Base-by-base conservation (phyloP, 495 filamentous ascomycete species). In the Entonaema liquescens region DNA sequence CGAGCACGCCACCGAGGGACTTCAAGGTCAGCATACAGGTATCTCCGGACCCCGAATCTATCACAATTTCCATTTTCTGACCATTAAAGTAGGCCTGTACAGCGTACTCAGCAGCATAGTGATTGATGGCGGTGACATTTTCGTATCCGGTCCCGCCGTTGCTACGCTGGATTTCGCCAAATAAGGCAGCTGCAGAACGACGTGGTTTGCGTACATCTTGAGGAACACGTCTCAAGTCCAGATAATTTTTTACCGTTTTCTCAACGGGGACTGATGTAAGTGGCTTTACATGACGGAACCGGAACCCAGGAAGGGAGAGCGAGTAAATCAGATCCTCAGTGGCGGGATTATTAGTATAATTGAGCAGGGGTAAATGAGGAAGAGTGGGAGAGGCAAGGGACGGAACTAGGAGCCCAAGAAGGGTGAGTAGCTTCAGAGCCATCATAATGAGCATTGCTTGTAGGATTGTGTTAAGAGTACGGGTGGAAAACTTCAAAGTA, bases 21-120 rank as follows among this genome's bases (percentile, higher is more conserved):
- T 11, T 47, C 4, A 12, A 12, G 19, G 19, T 23, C 23, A 36
- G 49, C 68, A 19, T 62, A 71, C 88, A 91, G 7, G 88, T 89
- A 70, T 92, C 90, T 47, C 83, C 84, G 78, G 86, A 89, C 17
- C 89, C 89, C 3, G 88, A 91, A 74, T 91, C 90, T 56, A 92
- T 77, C 0, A 90, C 76, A 13, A 89, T 42, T 23, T 58, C 47
- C 59, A 79, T 58, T 0, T 65, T 67, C 8, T 61, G 59, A 7
- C 71, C 72, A 40, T 77, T 71, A 73, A 78, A 82, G 33, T 49
- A n/a, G 0, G 73, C 78, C 11, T 75, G 38, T n/a, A 73, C 72
- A 28, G 79, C 73, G 40, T 83, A 83, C 59, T 82, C 76, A 0
- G 77, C 79, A 54, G 80, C 81, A 42, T 74, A 82, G 21, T 74